Evolutionary conservation across 441 rosid species (phyloP).

Genomic region (Pelargonium cotyledonis): DNA sequence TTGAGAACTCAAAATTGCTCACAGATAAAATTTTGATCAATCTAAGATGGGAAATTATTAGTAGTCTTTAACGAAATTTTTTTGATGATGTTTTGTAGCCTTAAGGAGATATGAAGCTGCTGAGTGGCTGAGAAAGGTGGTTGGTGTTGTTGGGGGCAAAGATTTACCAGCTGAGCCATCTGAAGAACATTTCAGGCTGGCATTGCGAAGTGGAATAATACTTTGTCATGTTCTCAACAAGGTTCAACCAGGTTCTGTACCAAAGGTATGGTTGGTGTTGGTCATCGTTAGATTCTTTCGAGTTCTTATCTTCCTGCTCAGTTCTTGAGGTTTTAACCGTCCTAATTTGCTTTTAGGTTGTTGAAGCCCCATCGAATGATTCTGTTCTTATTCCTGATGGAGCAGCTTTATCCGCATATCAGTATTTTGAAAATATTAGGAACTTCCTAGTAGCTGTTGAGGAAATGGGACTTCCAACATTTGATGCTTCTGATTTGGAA

Average conservation of each 20-base stretch:
- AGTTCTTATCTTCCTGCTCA: neutral
- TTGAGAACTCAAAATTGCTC: neutral
- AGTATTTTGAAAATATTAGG: conserved; percentile 60
- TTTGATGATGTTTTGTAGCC: conserved; percentile 30
- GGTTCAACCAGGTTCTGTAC: conserved; percentile 50
- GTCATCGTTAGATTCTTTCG: conserved; percentile 5
- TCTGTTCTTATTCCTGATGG: conserved; percentile 49
- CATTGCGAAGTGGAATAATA: conserved; percentile 54
- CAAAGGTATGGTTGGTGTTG: conserved; percentile 33
- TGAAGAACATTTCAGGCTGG: conserved; percentile 68
- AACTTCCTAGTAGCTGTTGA: conserved; percentile 51
- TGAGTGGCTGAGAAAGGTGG: conserved; percentile 49
- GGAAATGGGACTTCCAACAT: conserved; percentile 59
- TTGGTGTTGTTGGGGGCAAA: conserved; percentile 51
- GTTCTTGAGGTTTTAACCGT: neutral
- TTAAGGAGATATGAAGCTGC: conserved; percentile 61
- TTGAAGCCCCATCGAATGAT: conserved; percentile 45
- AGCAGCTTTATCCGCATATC: conserved; percentile 59
- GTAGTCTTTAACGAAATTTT: neutral
- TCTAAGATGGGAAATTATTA: neutral
- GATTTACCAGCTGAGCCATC: conserved; percentile 64
- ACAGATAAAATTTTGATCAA: neutral
- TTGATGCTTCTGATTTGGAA: conserved; percentile 63
- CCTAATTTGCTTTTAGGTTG: conserved; percentile 38
- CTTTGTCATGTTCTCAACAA: conserved; percentile 64